Evolutionary conservation across 306 rosid genomes (phyloP), one percentile per base, ranked within the genome.

Genomic region (Cicer cuneatum): DNA sequence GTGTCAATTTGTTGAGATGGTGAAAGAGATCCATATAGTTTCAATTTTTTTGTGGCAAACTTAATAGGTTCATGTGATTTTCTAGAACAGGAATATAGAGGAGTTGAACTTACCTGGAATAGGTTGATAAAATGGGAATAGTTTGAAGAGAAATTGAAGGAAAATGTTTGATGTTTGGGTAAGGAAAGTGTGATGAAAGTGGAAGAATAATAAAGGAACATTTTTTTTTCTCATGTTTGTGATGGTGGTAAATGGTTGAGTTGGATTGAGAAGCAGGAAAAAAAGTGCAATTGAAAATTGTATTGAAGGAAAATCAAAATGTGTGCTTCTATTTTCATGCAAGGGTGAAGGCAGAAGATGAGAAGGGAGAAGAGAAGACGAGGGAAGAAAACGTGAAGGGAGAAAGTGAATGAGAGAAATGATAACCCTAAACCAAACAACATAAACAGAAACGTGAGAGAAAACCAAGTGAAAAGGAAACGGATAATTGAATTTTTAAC

Each of bases 201-300:
- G 81, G 89, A 88, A 46, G 90, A 77, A 77, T 76, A 90, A 68
- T 85, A 83, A 37, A 90, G 73, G 70, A 92, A 83, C 96, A 95
- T 94, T 24, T 81, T 81, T n/a, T 73, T 84, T 42, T 38, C 3
- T 56, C n/a, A n/a, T 71, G 24, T 66, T 53, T 62, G 14, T 18
- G 75, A 29, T 72, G 62, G 10, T 33, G 29, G 24, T 2, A 29
- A 47, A 43, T 51, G 38, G 33, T 19, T 67, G 11, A 10, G 81
- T 53, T 45, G 18, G 83, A 39, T 14, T 48, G 72, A 69, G 73
- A 15, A 68, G 71, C 24, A 62, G 77, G 53, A 37, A 61, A 11
- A 84, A 56, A 54, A 45, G 65, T 64, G 84, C 4, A 70, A 21
- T 10, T 68, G 73, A 9, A 65, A 69, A 45, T 39, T 42, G 18